Conservation (phyloP, 768 basidiomycete genomes). For the Suillus hirtellus region DNA sequence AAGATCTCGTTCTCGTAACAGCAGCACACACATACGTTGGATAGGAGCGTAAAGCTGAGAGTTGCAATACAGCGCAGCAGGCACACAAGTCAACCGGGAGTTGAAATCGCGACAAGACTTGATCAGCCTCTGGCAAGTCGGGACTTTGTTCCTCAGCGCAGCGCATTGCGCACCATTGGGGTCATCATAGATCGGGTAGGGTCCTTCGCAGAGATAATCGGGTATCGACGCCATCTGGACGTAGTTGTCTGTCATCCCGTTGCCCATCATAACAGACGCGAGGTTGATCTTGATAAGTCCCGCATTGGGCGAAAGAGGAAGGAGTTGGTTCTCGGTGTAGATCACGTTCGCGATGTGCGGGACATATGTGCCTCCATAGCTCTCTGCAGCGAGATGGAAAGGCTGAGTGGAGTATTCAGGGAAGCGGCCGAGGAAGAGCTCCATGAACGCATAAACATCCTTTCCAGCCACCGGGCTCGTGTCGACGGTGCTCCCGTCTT, state of each 20-base stretch:
- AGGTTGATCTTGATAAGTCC: constrained; percentile 76
- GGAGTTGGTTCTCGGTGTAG: constrained; percentile 70
- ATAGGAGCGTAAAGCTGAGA: constrained; percentile 70
- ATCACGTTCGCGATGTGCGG: constrained; percentile 87
- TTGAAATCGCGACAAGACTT: constrained; percentile 66
- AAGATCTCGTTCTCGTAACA: not conserved
- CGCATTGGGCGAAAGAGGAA: constrained; percentile 43
- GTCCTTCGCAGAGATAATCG: constrained; percentile 81
- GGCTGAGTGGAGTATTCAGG: constrained; percentile 66
- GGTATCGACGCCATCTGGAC: constrained; percentile 79
- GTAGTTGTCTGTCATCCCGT: constrained; percentile 83
- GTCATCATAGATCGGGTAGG: constrained; percentile 78
- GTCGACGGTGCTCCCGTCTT: constrained; percentile 71
- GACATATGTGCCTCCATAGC: constrained; percentile 77
- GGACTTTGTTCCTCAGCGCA: constrained; percentile 60
- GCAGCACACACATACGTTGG: constrained; percentile 61
- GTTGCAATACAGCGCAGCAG: constrained; percentile 80
- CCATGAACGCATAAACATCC: constrained; percentile 86
- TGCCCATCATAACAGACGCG: constrained; percentile 81
- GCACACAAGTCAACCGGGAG: constrained; percentile 65
- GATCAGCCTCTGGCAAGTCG: constrained; percentile 73
- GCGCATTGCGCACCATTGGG: constrained; percentile 66
- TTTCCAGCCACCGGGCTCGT: constrained; percentile 84
- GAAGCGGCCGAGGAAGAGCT: constrained; percentile 78
- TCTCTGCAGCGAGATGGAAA: constrained; percentile 82